phyloP scores from a whole-genome alignment of 2,329 filamentous ascomycete genomes.

The Neonectria magnoliae region DNA sequence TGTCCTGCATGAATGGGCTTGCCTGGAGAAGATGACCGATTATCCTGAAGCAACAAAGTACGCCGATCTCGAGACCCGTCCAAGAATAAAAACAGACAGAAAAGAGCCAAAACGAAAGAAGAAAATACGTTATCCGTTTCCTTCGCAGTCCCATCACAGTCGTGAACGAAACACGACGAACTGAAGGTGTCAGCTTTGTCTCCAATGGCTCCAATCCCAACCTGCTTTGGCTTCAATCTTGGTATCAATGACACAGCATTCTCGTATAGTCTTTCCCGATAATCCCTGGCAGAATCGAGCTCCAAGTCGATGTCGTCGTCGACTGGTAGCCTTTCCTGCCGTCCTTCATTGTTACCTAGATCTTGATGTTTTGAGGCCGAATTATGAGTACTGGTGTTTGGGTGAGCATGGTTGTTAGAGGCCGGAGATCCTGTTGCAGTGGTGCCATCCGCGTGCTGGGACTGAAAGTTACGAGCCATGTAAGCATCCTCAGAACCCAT shows the following conservation, averaged over 20 bases:
- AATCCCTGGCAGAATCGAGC: not conserved
- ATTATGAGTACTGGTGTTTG: not conserved
- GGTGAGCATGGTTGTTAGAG: not conserved
- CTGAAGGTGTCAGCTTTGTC: not conserved
- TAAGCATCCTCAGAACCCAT: conserved; percentile 1
- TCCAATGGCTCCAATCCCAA: not conserved
- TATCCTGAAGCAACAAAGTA: no score
- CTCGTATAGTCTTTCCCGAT: no score
- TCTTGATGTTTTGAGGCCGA: not conserved
- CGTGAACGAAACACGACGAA: not conserved
- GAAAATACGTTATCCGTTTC: not conserved
- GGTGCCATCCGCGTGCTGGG: not conserved
- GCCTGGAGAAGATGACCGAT: no score
- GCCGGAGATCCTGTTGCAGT: not conserved
- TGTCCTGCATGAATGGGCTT: no score
- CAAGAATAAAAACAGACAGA: not conserved
- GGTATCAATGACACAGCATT: not conserved
- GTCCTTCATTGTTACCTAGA: not conserved
- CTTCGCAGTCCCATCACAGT: not conserved
- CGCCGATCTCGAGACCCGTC: no score
- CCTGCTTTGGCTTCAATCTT: not conserved
- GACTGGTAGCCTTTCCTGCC: not conserved
- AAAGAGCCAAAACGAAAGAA: not conserved
- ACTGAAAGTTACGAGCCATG: not conserved
- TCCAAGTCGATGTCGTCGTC: not conserved